Percentiles rank a stretch among this genome's conserved stretches.
Evolutionary conservation across 2,329 filamentous ascomycete species (phyloP).

Genomic region (Cladosporium sp.): DNA sequence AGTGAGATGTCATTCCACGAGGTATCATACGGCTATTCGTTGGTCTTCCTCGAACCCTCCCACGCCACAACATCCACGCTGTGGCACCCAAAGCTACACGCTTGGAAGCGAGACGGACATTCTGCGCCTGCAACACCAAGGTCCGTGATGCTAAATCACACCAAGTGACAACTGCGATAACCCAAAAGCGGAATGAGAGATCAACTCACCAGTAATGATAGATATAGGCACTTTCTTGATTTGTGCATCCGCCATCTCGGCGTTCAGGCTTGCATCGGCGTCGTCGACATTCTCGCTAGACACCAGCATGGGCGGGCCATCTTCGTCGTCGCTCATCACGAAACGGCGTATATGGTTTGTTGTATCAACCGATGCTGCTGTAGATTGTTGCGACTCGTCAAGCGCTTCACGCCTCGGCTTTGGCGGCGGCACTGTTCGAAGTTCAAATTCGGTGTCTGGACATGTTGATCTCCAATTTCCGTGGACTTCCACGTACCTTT

Average conservation of each 20-base stretch:
- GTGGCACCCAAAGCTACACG: not conserved
- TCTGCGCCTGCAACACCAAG: not conserved
- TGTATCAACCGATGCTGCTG: not conserved
- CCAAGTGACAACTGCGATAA: not conserved
- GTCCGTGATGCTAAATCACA: not conserved
- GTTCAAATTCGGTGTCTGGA: not conserved
- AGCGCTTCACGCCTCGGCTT: not conserved
- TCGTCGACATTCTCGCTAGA: conserved; percentile 44
- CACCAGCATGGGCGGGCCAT: conserved; percentile 63
- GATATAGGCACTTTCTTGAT: conserved; percentile 75
- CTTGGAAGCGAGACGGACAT: not conserved
- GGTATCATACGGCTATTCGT: not conserved
- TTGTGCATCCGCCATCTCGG: conserved; percentile 51
- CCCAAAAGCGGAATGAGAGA: not conserved
- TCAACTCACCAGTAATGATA: conserved; percentile 69
- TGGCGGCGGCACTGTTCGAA: not conserved
- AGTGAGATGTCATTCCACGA: not conserved
- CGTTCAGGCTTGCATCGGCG: conserved; percentile 33
- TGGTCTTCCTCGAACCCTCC: not conserved
- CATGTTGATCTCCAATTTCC: not conserved
- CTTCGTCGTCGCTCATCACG: conserved; percentile 51
- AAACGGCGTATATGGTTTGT: not conserved
- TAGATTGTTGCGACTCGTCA: not conserved
- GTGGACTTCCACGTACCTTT: not conserved
- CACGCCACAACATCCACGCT: not conserved